Percentiles rank a stretch among this genome's conserved stretches.
phyloP scores from a whole-genome alignment of 192 early-diverging fungal genomes.

The Phycomyces blakesleeanus region DNA sequence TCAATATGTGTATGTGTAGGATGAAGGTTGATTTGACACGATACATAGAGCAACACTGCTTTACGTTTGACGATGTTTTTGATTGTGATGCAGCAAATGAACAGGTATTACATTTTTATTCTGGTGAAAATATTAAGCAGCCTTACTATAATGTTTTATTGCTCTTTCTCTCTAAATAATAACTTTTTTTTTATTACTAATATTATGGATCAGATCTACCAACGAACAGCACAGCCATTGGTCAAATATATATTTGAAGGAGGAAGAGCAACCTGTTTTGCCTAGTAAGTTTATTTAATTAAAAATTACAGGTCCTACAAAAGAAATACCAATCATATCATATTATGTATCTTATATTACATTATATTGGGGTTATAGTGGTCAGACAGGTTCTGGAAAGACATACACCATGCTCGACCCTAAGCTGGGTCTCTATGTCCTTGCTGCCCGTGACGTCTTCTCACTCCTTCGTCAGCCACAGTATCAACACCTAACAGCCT shows the following conservation, averaged over 20 bases:
- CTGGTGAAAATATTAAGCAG: neutral
- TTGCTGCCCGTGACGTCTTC: constrained; percentile 92
- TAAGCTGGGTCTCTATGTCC: constrained; percentile 85
- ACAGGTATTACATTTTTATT: constrained; percentile 48
- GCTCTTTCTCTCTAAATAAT: neutral
- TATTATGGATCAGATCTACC: constrained; percentile 59
- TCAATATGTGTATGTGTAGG: constrained; percentile 32
- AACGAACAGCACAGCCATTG: constrained; percentile 86
- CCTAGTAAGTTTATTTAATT: constrained; percentile 62
- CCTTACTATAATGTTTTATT: neutral
- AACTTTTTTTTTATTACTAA: neutral
- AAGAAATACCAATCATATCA: neutral
- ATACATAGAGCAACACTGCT: constrained; percentile 92
- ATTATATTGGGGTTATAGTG: no score
- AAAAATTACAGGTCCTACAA: no score
- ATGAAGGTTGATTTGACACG: constrained; percentile 95
- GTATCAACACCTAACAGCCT: constrained; percentile 74
- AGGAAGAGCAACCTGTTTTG: constrained; percentile 98
- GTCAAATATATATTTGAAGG: constrained; percentile 94
- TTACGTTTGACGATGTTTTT: constrained; percentile 97
- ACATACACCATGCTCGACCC: constrained; percentile 95
- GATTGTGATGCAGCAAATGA: constrained; percentile 78
- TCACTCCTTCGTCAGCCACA: constrained; percentile 64
- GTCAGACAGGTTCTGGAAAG: constrained; percentile 85
- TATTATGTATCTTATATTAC: neutral